phyloP scores from a whole-genome alignment of 2,329 filamentous ascomycete genomes.

The Zymoseptoria pseudotritici region DNA sequence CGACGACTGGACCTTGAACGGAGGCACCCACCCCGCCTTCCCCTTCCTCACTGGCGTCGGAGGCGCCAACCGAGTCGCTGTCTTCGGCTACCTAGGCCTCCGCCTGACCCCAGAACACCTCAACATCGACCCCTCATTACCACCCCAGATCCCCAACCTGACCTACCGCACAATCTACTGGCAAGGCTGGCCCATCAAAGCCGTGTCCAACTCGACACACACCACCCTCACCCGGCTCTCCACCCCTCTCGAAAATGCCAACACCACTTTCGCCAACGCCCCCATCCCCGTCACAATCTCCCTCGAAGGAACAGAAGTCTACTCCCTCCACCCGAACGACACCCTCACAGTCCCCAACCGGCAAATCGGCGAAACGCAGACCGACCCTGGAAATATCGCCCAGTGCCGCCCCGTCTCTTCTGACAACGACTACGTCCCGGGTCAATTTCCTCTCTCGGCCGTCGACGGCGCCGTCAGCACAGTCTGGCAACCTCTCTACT shows the following conservation, averaged over 20 bases:
- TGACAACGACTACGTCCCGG: conserved; percentile 45
- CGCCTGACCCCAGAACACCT: conserved; percentile 52
- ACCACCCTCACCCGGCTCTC: conserved; percentile 52
- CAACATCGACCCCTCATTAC: conserved; percentile 58
- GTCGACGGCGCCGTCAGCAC: conserved; percentile 61
- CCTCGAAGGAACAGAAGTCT: conserved; percentile 33
- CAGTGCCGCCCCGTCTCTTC: conserved; percentile 52
- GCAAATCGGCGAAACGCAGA: conserved; percentile 47
- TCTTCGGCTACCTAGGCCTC: conserved; percentile 61
- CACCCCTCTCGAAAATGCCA: conserved; percentile 45
- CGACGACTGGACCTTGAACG: conserved; percentile 54
- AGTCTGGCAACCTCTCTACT: conserved; percentile 55
- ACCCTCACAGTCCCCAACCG: conserved; percentile 52
- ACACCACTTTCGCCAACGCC: conserved; percentile 45
- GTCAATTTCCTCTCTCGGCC: conserved; percentile 62
- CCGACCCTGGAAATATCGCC: conserved; percentile 52
- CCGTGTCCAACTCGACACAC: conserved; percentile 56
- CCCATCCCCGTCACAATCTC: conserved; percentile 53
- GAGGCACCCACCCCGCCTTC: conserved; percentile 60
- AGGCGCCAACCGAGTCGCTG: conserved; percentile 58
- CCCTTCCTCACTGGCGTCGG: conserved; percentile 66
- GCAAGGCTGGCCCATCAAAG: conserved; percentile 57
- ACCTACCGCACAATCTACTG: conserved; percentile 59
- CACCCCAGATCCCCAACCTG: conserved; percentile 56
- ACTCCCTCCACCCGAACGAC: conserved; percentile 33